A percentile compares a stretch with the other conserved stretches of the same genome.
These are phyloP conservation scores for Solanum peruvianum DNA, from an alignment of 257 asterid genomes.

Conservation along the genomic window DNA sequence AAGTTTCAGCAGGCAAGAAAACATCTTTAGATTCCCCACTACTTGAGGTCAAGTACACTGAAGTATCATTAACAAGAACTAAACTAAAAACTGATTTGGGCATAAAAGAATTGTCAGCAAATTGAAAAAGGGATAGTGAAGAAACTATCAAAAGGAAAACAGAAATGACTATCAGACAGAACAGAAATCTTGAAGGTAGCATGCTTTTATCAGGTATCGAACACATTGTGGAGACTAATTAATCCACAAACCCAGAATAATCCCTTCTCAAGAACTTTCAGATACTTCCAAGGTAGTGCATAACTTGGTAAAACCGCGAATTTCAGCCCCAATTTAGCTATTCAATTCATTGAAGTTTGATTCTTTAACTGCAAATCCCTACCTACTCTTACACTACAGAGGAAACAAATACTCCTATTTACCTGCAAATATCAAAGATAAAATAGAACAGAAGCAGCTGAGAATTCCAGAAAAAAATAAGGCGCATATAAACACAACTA, in stretches of 20 bases:
- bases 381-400: not conserved
- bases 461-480: not conserved
- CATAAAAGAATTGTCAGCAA: slow-evolving; percentile 20
- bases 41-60: slow-evolving; percentile 9
- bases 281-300: not conserved
- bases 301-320: not conserved
- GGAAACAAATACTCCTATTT: not conserved
- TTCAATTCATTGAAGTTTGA: not conserved
- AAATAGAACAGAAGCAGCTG: not conserved
- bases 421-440: not conserved
- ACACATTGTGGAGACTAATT: slow-evolving; percentile 16
- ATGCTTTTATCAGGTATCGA: slow-evolving; percentile 37
- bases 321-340: not conserved
- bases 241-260: not conserved
- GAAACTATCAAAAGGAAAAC: slow-evolving; percentile 47
- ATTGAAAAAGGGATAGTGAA: slow-evolving; percentile 32
- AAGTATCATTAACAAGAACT: slow-evolving; percentile 19
- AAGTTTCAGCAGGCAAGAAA: not conserved
- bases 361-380: not conserved
- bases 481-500: not conserved
- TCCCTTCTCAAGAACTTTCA: not conserved
- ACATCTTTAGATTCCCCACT: not conserved
- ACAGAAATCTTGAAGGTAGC: slow-evolving; percentile 42
- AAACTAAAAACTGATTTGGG: slow-evolving; percentile 24
- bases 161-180: slow-evolving; percentile 44